A percentile compares a stretch with the other conserved stretches of the same genome.
Evolutionary conservation across 139 green algal genomes (phyloP).

Genomic region (Pedinophyceae sp.): DNA sequence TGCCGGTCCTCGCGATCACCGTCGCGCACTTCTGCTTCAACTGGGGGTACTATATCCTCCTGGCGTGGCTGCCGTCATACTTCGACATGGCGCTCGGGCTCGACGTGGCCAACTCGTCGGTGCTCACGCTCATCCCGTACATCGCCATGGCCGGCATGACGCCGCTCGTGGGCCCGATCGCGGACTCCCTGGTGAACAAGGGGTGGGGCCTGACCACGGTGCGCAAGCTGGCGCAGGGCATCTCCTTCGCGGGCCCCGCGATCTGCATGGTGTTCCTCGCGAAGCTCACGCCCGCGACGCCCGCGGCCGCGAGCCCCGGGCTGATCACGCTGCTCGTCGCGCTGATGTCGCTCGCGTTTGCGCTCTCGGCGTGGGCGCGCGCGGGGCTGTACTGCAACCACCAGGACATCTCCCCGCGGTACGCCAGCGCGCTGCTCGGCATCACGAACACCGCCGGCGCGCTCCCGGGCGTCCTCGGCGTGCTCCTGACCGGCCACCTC

Average conservation of each 20-base stretch:
- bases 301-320: neutral
- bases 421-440: conserved; percentile 51
- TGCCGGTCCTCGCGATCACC: conserved; percentile 78
- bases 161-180: conserved; percentile 41
- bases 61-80: conserved; percentile 93
- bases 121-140: conserved; percentile 72
- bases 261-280: conserved; percentile 39
- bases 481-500: conserved; percentile 35
- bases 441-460: conserved; percentile 59
- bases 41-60: conserved; percentile 89
- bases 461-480: conserved; percentile 53
- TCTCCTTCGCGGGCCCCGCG: conserved; percentile 55
- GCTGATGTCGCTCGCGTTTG: conserved; percentile 38
- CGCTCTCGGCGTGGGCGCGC: conserved; percentile 35
- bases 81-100: conserved; percentile 83
- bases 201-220: conserved; percentile 41
- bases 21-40: conserved; percentile 96
- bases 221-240: conserved; percentile 50
- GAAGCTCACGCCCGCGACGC: conserved; percentile 17
- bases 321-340: conserved; percentile 20
- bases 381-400: conserved; percentile 74
- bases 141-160: conserved; percentile 78
- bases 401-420: conserved; percentile 58
- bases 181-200: conserved; percentile 32
- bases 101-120: conserved; percentile 51